These are phyloP conservation scores for Mycena maculata DNA, from an alignment of 768 basidiomycete genomes.

Conservation along the genomic window DNA sequence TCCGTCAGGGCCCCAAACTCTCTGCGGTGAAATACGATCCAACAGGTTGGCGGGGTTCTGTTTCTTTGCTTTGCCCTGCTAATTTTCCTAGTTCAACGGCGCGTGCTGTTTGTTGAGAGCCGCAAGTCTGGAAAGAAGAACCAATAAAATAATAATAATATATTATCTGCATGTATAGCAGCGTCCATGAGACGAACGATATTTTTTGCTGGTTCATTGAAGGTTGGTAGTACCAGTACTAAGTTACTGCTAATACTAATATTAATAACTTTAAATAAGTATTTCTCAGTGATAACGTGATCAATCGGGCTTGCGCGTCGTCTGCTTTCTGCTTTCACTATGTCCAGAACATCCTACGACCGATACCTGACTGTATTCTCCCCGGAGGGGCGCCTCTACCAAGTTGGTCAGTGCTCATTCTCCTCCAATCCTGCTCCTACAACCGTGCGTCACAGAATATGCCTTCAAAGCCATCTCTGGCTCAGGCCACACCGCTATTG, in stretches of 20 bases:
- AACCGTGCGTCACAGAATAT: constrained; percentile 74
- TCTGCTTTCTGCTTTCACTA: constrained; percentile 53
- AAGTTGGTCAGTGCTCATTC: constrained; percentile 82
- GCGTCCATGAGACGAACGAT: too few species aligned
- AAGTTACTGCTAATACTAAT: too few species aligned
- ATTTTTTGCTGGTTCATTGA: too few species aligned
- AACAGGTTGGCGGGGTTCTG: constrained; percentile 63
- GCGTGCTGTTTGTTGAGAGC: constrained; percentile 84
- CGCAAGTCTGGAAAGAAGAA: constrained; percentile 73
- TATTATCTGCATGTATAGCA: too few species aligned
- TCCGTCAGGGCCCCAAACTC: constrained; percentile 80
- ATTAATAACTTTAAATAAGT: too few species aligned
- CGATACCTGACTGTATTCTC: constrained; percentile 98
- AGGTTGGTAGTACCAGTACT: too few species aligned
- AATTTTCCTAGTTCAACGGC: constrained; percentile 64
- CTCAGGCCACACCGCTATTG: constrained; percentile 93
- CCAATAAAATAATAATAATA: constrained; percentile 25
- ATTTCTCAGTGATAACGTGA: too few species aligned
- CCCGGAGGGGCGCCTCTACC: constrained; percentile 96
- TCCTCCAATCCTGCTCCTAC: constrained; percentile 25
- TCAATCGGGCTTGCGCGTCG: constrained; percentile 54
- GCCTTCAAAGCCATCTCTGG: constrained; percentile 99
- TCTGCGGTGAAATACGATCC: constrained; percentile 96
- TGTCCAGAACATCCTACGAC: constrained; percentile 81
- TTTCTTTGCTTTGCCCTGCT: constrained; percentile 3